phyloP scores from a whole-genome alignment of 108 stramenopile species.

The Cyclostephanos tholiformis region DNA sequence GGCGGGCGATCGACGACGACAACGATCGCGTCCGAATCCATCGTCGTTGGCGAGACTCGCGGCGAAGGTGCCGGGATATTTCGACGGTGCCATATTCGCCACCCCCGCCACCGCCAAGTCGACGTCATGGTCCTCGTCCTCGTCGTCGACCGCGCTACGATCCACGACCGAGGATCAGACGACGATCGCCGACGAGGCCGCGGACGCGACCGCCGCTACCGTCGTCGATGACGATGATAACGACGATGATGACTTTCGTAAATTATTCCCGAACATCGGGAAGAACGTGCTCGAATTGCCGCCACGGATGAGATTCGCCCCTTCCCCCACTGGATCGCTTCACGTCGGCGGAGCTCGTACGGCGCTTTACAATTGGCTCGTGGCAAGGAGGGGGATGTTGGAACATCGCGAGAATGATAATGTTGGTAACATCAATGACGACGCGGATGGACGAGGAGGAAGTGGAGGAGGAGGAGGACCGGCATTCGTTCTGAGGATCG shows the following conservation, averaged over 20 bases:
- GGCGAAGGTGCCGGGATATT: background rate
- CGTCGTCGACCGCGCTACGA: conserved; percentile 9
- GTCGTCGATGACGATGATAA: background rate
- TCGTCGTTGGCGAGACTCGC: background rate
- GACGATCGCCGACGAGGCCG: background rate
- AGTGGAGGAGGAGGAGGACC: conserved; percentile 23
- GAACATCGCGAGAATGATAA: too few relatives aligned
- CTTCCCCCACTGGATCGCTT: conserved; percentile 92
- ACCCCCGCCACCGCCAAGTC: conserved; percentile 11
- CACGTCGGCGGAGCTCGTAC: conserved; percentile 98
- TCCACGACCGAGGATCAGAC: conserved; percentile 28
- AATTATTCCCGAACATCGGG: conserved; percentile 67
- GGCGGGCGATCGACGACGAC: too few relatives aligned
- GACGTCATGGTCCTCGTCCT: conserved; percentile 5
- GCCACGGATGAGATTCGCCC: conserved; percentile 94
- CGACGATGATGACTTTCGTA: background rate
- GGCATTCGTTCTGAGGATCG: conserved; percentile 90
- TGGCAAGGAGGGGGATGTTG: conserved; percentile 87
- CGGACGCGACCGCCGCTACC: background rate
- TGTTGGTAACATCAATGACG: too few relatives aligned
- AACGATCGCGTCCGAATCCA: background rate
- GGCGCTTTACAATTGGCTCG: conserved; percentile 96
- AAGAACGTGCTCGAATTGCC: conserved; percentile 60
- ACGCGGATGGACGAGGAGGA: too few relatives aligned
- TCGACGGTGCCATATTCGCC: background rate